A percentile compares a stretch with the other conserved stretches of the same genome.
These are phyloP conservation scores for Neonothopanus nambi DNA, from an alignment of 1,284 basidiomycete species.

Conservation along the genomic window DNA sequence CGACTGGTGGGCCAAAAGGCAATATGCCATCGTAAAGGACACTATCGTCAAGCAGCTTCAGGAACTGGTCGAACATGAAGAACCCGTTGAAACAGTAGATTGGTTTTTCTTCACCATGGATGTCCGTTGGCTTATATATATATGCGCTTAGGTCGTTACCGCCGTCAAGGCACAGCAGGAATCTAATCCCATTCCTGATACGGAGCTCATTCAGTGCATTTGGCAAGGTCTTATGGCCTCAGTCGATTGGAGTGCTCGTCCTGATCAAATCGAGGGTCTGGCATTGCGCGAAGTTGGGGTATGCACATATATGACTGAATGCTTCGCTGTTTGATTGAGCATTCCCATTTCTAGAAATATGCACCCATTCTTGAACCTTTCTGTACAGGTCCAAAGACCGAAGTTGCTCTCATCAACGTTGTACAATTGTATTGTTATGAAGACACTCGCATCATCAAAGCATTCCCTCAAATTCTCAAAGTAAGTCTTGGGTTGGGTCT, in stretches of 20 bases:
- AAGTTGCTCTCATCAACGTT: slow-evolving; percentile 90
- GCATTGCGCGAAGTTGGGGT: slow-evolving; percentile 85
- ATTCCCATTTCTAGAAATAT: slow-evolving; percentile 57
- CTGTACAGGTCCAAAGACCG: slow-evolving; percentile 81
- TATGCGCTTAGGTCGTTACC: slow-evolving; percentile 61
- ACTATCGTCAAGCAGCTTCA: slow-evolving; percentile 63
- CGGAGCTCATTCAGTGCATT: slow-evolving; percentile 84
- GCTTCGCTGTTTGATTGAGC: slow-evolving; percentile 4
- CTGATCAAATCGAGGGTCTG: slow-evolving; percentile 87
- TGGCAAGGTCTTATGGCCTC: slow-evolving; percentile 89
- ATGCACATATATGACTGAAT: slow-evolving; percentile 26
- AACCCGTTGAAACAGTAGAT: slow-evolving; percentile 63
- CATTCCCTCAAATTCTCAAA: slow-evolving; percentile 93
- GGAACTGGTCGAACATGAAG: slow-evolving; percentile 59
- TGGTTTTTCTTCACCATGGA: slow-evolving; percentile 5
- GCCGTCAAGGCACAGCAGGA: slow-evolving; percentile 71
- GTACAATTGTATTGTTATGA: slow-evolving; percentile 95
- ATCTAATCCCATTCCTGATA: slow-evolving; percentile 72
- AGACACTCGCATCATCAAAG: slow-evolving; percentile 90
- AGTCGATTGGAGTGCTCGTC: slow-evolving; percentile 84
- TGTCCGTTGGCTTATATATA: slow-evolving; percentile 3
- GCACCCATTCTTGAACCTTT: slow-evolving; percentile 87
- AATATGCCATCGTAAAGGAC: slow-evolving; percentile 74
- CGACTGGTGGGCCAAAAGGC: slow-evolving; percentile 91
- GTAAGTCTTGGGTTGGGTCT: slow-evolving; percentile 35